Base-by-base conservation (phyloP, 2,329 filamentous ascomycete species). In the Botrytis squamosa region DNA sequence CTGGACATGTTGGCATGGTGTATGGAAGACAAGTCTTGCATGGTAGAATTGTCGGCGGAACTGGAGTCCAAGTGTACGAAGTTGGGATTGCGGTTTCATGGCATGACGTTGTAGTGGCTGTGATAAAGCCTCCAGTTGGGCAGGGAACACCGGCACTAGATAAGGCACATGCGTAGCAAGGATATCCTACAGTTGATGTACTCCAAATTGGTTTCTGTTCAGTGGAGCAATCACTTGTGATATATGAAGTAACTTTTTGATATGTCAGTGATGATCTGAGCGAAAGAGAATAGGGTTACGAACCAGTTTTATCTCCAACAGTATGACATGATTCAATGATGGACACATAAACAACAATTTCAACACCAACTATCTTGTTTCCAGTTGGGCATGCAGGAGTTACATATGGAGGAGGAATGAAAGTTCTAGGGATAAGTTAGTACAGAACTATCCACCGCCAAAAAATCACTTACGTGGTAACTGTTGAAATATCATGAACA, bases 291-390 rank as follows among this genome's bases (percentile, higher is more conserved):
- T 59, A 9, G 36, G 25, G 65, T 3, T 25, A 64, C 69, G 42
- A 46, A 75, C 74, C 46, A 49, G 70, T 70, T 18, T 60, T 59
- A 7, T 52, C 59, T 46, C 64, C 76, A 65, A 68, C 25, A 18
- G 74, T 78, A 1, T 76, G 77, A 59, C 79, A 82, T n/a, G 78
- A 68, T 64, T 81, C 80, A 14, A 77, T 78, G 33, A 82, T 75
- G 10, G 79, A 77, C 42, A 81, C 76, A 62, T 80, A 76, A 44
- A 81, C 74, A 36, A 82, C 79, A 29, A 81, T 76, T 73, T 83
- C 81, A 59, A 83, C 73, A 64, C 81, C 81, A 38, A 83, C 77
- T 72, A 78, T 74, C 64, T 75, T 70, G 22, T 74, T 57, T 16
- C 20, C 33, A 9, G 64, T 70, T 64, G 76, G 76, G 29, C 69